phyloP scores from a whole-genome alignment of 495 filamentous ascomycete species.

The Zalerion maritima region DNA sequence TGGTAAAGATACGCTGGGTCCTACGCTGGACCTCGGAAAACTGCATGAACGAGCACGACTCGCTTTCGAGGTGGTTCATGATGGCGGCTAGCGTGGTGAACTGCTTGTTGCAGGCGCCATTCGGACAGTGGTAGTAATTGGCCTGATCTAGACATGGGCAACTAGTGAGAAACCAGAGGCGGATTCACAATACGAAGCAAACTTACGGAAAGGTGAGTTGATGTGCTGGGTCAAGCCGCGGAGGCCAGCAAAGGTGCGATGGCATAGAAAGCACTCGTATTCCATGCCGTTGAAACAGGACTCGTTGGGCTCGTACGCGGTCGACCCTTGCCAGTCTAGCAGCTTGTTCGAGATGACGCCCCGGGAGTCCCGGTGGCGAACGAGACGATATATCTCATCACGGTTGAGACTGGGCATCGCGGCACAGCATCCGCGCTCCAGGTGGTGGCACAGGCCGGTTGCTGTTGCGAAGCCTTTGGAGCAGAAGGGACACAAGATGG shows the following conservation, averaged over 20 bases:
- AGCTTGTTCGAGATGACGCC: slow-evolving; percentile 20
- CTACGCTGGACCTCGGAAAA: slow-evolving; percentile 30
- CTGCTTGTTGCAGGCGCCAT: slow-evolving; percentile 24
- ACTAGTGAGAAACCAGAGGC: too few species aligned
- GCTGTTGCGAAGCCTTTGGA: slow-evolving; percentile 10
- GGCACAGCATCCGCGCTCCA: slow-evolving; percentile 15
- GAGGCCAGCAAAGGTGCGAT: slow-evolving; percentile 6
- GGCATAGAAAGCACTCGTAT: slow-evolving; percentile 22
- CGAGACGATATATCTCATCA: slow-evolving; percentile 15
- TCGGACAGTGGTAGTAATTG: slow-evolving; percentile 40
- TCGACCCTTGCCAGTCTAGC: slow-evolving; percentile 11
- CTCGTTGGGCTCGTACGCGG: slow-evolving; percentile 10
- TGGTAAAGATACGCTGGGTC: slow-evolving; percentile 8
- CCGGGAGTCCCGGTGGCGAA: slow-evolving; percentile 16
- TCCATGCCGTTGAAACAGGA: slow-evolving; percentile 12
- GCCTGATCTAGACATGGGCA: slow-evolving; percentile 28
- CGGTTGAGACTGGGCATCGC: slow-evolving; percentile 9
- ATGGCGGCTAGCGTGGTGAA: slow-evolving; percentile 33
- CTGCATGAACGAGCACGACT: slow-evolving; percentile 30
- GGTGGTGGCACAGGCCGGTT: slow-evolving; percentile 18
- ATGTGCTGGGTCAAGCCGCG: slow-evolving; percentile 17
- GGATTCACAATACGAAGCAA: neutral
- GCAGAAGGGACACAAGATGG: slow-evolving; percentile 26
- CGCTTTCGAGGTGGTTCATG: slow-evolving; percentile 44
- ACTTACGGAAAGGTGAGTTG: slow-evolving; percentile 19